A percentile compares a stretch with the other conserved stretches of the same genome.
These are phyloP conservation scores for Citrus mangshanensis DNA, from an alignment of 345 rosid genomes.

Conservation along the genomic window DNA sequence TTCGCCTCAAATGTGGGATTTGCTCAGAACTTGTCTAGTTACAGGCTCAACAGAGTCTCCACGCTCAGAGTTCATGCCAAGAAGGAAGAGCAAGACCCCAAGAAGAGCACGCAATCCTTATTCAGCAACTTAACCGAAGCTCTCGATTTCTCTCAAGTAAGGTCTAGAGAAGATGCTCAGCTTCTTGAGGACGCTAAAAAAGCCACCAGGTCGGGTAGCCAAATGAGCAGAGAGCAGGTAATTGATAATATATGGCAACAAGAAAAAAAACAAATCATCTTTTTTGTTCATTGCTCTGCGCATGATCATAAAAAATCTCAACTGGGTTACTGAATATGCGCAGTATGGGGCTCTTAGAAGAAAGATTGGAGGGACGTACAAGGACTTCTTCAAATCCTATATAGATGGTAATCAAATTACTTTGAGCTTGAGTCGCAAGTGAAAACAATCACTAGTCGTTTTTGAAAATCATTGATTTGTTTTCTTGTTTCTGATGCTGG, in stretches of 20 bases:
- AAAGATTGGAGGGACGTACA: constrained; percentile 91
- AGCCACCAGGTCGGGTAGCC: constrained; percentile 63
- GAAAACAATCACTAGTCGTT: neutral
- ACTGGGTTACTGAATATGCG: constrained; percentile 15
- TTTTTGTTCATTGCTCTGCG: neutral
- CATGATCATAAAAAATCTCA: neutral
- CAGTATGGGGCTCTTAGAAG: constrained; percentile 95
- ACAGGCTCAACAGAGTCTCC: constrained; percentile 10
- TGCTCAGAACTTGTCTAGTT: constrained; percentile 21
- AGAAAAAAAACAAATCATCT: too few species aligned
- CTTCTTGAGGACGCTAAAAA: constrained; percentile 75
- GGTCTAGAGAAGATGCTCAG: constrained; percentile 74
- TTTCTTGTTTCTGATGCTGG: neutral
- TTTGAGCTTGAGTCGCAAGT: neutral
- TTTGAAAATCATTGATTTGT: neutral
- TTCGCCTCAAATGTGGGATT: constrained; percentile 19
- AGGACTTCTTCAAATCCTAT: constrained; percentile 91
- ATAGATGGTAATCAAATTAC: constrained; percentile 50
- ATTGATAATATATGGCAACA: neutral
- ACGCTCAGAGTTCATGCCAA: constrained; percentile 34
- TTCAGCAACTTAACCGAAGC: constrained; percentile 69
- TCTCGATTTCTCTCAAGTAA: constrained; percentile 76
- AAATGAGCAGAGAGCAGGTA: constrained; percentile 78
- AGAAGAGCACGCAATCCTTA: constrained; percentile 58
- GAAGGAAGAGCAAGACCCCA: constrained; percentile 29